Percentiles rank a stretch among this genome's conserved stretches.
These are phyloP conservation scores for Stephania cephalantha DNA, from an alignment of 164 flowering plant species.

Conservation along the genomic window DNA sequence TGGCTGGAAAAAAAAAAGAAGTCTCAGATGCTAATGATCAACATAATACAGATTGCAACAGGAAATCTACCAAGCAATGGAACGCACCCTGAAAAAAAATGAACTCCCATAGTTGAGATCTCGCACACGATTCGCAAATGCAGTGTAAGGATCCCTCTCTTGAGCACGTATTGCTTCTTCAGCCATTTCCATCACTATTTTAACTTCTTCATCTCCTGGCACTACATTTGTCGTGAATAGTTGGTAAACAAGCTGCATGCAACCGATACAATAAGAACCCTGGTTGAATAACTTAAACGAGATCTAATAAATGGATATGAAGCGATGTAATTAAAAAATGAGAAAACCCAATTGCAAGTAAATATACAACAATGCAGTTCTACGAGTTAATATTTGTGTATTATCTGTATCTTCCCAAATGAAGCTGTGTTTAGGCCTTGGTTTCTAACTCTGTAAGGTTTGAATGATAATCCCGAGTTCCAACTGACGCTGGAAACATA, in stretches of 20 bases:
- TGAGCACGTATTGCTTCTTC: constrained; percentile 89
- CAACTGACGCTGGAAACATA: no score
- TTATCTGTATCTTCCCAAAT: no score
- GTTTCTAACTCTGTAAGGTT: no score
- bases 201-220: constrained; percentile 86
- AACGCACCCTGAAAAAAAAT: constrained; percentile 73
- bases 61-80: constrained; percentile 3
- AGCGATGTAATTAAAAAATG: not conserved
- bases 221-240: constrained; percentile 67
- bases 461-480: no score
- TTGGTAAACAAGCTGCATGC: constrained; percentile 82
- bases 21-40: not conserved
- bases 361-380: no score
- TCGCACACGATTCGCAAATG: constrained; percentile 90
- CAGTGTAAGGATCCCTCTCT: constrained; percentile 94
- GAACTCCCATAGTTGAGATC: constrained; percentile 93
- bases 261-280: not conserved
- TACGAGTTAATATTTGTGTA: no score
- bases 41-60: not conserved
- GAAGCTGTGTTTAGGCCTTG: no score
- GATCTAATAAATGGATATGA: not conserved
- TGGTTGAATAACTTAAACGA: not conserved
- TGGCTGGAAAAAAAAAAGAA: constrained; percentile 47
- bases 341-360: not conserved
- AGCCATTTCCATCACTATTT: constrained; percentile 93